Evolutionary conservation across 2,329 filamentous ascomycete species (phyloP), one percentile per base, ranked within the genome.

Genomic region (Fusarium nematophilum): DNA sequence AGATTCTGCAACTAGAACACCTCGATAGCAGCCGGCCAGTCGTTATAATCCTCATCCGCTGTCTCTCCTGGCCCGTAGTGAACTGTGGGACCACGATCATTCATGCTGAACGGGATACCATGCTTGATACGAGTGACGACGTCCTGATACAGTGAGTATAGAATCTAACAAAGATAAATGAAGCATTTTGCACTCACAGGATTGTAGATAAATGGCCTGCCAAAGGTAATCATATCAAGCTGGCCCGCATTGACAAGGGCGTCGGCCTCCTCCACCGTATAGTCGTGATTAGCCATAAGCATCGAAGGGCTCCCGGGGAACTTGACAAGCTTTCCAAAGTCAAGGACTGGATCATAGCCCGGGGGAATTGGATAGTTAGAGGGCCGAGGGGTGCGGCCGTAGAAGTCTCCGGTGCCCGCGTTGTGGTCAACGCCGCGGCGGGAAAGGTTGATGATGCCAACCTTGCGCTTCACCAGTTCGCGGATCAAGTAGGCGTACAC

Each of bases 211-310:
- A 57, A 57, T 1, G 30, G 29, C n/a, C 49, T 39, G 2, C 40
- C 42, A 21, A 57, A 42, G 1, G 34, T 18, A 8, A 57, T 47
- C 49, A 57, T 33, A 3, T 53, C 53, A 4, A 53, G 34, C 11
- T 47, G 23, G 1, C 33, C 37, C 3, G 5, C 7, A 6, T 14
- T 29, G 14, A 37, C 9, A 11, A 55, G 50, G 4, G 18, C 10
- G 9, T 46, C 17, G 2, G 55, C 51, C 11, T 27, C 14, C 4
- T 33, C 44, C 11, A 42, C 38, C 0, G 55, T 55, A 14, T 58
- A 58, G 9, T 50, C 44, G 3, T 58, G 55, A 9, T 58, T 58
- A 1, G 44, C 39, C 51, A 58, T 50, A 1, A 55, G 51, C 14
- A 44, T 23, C 1, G 44, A 27, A 3, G 21, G 7, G 14, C 51